phyloP scores from a whole-genome alignment of 225 moss, liverwort and hornwort genomes.

The Marchantia paleacea region DNA sequence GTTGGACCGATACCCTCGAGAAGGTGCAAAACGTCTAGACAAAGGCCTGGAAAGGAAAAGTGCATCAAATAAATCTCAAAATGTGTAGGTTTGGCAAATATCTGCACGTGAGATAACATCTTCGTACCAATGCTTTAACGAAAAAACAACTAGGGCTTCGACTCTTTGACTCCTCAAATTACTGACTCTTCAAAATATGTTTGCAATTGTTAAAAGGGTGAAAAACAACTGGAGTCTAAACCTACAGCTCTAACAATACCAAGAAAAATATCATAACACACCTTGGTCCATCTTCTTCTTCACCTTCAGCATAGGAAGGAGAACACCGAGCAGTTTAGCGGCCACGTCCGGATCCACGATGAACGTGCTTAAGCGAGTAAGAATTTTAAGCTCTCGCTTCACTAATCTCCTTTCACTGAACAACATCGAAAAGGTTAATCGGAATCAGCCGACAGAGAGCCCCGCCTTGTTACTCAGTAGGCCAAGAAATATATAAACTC shows the following conservation, averaged over 20 bases:
- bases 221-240: too few relatives aligned
- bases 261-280: conserved; percentile 15
- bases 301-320: conserved; percentile 74
- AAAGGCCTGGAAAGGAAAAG: conserved; percentile 44
- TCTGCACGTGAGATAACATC: background rate
- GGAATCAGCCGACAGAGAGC: background rate
- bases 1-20: conserved; percentile 66
- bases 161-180: too few relatives aligned
- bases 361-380: conserved; percentile 70
- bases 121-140: too few relatives aligned
- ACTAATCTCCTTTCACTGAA: conserved; percentile 66
- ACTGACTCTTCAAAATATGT: too few relatives aligned
- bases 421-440: background rate
- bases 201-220: too few relatives aligned
- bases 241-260: too few relatives aligned
- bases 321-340: conserved; percentile 65
- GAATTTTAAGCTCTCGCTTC: conserved; percentile 77
- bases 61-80: background rate
- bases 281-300: conserved; percentile 75
- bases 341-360: conserved; percentile 61
- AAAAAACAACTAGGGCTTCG: too few relatives aligned
- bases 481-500: background rate
- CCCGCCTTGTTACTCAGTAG: background rate
- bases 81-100: background rate
- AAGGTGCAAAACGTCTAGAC: conserved; percentile 78